Evolutionary conservation across 2,329 filamentous ascomycete genomes (phyloP), one percentile per base, ranked within the genome.

Genomic region (Cladosporium sp.): DNA sequence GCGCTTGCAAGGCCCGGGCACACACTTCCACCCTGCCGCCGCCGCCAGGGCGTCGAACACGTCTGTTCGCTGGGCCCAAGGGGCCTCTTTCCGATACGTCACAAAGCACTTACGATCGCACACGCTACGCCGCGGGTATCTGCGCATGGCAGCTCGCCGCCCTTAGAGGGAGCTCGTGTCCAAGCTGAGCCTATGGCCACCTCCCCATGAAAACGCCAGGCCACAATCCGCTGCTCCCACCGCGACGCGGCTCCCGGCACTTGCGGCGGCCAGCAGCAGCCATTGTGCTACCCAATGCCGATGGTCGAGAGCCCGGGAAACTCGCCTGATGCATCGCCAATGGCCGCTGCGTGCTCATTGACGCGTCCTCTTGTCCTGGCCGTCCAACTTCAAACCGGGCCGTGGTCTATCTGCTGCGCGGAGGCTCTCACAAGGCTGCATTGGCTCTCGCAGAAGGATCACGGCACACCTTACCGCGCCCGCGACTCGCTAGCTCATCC

Each of bases 261-360:
- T 47, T 47, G 52, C 52, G 40, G 40, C 52, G 47, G 36, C n/a
- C 42, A 22, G 22, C 50, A 56, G 42, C 54, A 49, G 42, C 42
- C 54, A 28, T 30, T 30, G 42, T 56, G 54, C 22, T 12, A 55
- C 52, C 40, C 40, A 36, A n/a, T 8, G 14, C 19, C 17, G 20
- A 30, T 25, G 40, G 12, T 47, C 40, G 42, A 39, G 20, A 20
- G 42, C 54, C 17, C 17, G 54, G 28, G 7, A 56, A 14, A n/a
- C 43, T 9, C 22, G 8, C 38, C 34, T 28, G 34, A 17, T 56
- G 54, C 40, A 49, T 45, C 8, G 34, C 42, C 30, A 37, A 37
- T 47, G 42, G 30, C 54, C 30, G 34, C 54, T 56, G 30, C 54
- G 8, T 56, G 42, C 43, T 56, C 30, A 22, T 20, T 34, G 20